A percentile compares a stretch with the other conserved stretches of the same genome.
Conservation (phyloP, 495 filamentous ascomycete genomes). For the Xylaria cubensis region DNA sequence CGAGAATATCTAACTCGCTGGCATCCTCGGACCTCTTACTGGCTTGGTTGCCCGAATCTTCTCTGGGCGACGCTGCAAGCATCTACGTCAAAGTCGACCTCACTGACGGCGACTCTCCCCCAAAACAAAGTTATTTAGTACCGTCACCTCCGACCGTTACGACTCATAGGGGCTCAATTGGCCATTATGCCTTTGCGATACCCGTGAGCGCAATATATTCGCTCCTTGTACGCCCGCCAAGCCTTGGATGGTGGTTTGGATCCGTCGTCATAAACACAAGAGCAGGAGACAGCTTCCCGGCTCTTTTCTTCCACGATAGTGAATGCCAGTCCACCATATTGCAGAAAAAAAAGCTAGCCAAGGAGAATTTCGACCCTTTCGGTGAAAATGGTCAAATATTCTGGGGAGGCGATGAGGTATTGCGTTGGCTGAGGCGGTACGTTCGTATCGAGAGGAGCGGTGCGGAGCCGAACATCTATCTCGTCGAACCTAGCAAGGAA, state of each 20-base stretch:
- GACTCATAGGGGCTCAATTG: conserved; percentile 69
- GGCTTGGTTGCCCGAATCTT: conserved; percentile 92
- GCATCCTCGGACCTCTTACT: conserved; percentile 77
- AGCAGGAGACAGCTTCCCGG: conserved; percentile 89
- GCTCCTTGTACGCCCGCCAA: conserved; percentile 87
- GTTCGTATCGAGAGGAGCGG: conserved; percentile 79
- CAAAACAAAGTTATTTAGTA: conserved; percentile 87
- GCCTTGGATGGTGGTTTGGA: conserved; percentile 97
- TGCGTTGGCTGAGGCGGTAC: conserved; percentile 88
- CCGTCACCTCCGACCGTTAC: conserved; percentile 88
- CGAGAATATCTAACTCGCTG: conserved; percentile 42
- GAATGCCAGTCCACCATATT: conserved; percentile 96
- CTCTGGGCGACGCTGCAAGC: conserved; percentile 82
- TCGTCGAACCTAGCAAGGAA: conserved; percentile 85
- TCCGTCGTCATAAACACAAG: conserved; percentile 90
- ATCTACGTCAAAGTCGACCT: conserved; percentile 96
- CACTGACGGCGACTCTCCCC: conserved; percentile 77
- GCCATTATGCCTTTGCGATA: conserved; percentile 90
- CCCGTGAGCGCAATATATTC: conserved; percentile 91
- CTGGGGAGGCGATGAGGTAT: conserved; percentile 96
- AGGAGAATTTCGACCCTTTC: conserved; percentile 90
- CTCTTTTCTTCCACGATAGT: conserved; percentile 95
- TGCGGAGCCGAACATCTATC: conserved; percentile 86
- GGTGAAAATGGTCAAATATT: conserved; percentile 84
- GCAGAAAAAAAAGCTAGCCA: conserved; percentile 84